Percentiles rank a stretch among this genome's conserved stretches.
These are phyloP conservation scores for Penicillium verhagenii DNA, from an alignment of 495 filamentous ascomycete species.

Conservation along the genomic window DNA sequence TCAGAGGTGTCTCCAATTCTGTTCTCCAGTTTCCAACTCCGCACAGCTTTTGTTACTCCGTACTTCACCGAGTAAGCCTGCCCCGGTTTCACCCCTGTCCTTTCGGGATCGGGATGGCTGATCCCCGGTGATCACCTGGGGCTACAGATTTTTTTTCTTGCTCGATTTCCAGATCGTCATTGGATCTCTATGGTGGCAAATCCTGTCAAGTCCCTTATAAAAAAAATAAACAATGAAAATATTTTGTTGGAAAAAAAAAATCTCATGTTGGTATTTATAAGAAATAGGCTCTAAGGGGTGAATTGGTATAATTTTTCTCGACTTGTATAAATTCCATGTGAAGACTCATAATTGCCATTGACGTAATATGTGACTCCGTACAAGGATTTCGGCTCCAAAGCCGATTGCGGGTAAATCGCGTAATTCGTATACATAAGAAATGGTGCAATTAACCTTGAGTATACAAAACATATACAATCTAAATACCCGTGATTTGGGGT, in stretches of 20 bases:
- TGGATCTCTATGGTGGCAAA: too few relatives aligned
- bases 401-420: slow-evolving; percentile 27
- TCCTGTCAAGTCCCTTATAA: neutral
- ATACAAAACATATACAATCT: too few relatives aligned
- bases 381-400: slow-evolving; percentile 14
- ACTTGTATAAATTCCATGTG: too few relatives aligned
- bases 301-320: too few relatives aligned
- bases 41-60: too few relatives aligned
- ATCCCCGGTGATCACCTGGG: slow-evolving; percentile 5
- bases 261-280: too few relatives aligned
- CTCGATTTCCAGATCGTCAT: neutral
- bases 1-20: neutral
- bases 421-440: neutral
- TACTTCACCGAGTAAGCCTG: slow-evolving; percentile 19
- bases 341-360: neutral
- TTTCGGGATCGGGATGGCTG: slow-evolving; percentile 1
- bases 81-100: slow-evolving; percentile 19
- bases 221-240: too few relatives aligned
- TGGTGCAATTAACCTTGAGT: neutral
- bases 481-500: neutral
- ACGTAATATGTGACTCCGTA: neutral
- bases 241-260: too few relatives aligned
- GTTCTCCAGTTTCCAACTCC: slow-evolving; percentile 10
- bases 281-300: too few relatives aligned
- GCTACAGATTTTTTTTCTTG: neutral